These are phyloP conservation scores for Rubia tinctorum DNA, from an alignment of 305 asterid genomes.

Conservation along the genomic window DNA sequence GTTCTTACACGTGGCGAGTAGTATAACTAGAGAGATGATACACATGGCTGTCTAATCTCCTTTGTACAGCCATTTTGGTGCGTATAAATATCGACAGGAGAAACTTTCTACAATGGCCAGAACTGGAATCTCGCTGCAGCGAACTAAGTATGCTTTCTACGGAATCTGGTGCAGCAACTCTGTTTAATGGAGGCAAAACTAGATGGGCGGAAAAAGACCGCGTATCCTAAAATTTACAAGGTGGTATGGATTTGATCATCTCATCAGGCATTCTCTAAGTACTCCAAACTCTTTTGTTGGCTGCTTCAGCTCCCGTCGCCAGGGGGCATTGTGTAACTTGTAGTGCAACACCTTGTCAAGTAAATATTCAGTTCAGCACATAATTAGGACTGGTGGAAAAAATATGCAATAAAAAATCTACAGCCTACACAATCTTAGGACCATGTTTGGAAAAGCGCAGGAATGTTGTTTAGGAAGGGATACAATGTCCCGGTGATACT, in stretches of 20 bases:
- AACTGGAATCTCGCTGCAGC: background rate
- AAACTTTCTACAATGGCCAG: background rate
- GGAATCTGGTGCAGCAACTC: background rate
- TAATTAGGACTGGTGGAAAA: background rate
- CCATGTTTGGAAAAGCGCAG: background rate
- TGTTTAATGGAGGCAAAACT: conserved; percentile 1
- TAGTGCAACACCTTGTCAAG: conserved; percentile 72
- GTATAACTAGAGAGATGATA: background rate
- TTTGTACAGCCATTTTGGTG: background rate
- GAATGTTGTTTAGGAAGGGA: background rate
- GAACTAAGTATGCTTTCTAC: background rate
- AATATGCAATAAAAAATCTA: too few relatives aligned
- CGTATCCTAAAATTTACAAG: background rate
- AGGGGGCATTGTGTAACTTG: conserved; percentile 84
- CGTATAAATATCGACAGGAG: background rate
- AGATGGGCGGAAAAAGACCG: background rate
- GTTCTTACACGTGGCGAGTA: background rate
- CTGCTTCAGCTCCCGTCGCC: conserved; percentile 49
- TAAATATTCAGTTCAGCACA: background rate
- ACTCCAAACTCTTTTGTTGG: conserved; percentile 53
- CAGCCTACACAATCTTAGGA: background rate
- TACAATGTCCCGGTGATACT: background rate
- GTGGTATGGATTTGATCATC: conserved; percentile 15
- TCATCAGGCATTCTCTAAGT: conserved; percentile 58
- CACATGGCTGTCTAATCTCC: background rate